phyloP scores from a whole-genome alignment of 306 rosid species.

The Gillenia trifoliata region DNA sequence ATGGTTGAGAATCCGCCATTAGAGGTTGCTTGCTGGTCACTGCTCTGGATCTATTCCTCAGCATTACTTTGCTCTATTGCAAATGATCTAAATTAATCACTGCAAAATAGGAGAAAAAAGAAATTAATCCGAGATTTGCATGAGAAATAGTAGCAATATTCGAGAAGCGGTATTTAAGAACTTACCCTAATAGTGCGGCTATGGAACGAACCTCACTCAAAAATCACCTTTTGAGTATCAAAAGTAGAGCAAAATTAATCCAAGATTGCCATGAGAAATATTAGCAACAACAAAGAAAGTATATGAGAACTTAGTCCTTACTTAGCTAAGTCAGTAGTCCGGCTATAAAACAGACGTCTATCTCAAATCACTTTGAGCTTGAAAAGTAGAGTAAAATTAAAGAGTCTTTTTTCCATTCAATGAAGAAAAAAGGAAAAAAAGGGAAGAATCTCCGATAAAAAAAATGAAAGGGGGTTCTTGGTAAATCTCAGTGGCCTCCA shows the following conservation, averaged over 20 bases:
- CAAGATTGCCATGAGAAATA: background rate
- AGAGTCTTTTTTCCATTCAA: background rate
- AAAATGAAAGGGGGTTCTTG: background rate
- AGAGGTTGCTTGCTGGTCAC: conserved; percentile 62
- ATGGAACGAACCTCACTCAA: background rate
- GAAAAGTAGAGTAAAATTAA: background rate
- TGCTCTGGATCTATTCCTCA: conserved; percentile 80
- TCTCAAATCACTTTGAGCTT: conserved; percentile 9
- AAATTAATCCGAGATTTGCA: background rate
- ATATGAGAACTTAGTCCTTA: conserved; percentile 23
- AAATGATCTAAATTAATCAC: conserved; percentile 14
- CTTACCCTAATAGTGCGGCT: background rate
- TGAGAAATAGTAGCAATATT: background rate
- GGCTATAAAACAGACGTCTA: background rate
- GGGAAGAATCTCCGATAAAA: conserved; percentile 6
- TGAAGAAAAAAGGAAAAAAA: background rate
- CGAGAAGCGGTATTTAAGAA: no score
- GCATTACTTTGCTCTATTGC: conserved; percentile 36
- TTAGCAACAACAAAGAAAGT: background rate
- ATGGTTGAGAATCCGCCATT: conserved; percentile 71
- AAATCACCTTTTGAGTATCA: background rate
- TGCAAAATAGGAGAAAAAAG: background rate
- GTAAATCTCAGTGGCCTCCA: conserved; percentile 43
- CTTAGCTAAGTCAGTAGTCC: background rate
- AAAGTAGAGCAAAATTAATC: background rate